Conservation (phyloP, 1,139 yeast species). For the Hanseniaspora sp. region DNA sequence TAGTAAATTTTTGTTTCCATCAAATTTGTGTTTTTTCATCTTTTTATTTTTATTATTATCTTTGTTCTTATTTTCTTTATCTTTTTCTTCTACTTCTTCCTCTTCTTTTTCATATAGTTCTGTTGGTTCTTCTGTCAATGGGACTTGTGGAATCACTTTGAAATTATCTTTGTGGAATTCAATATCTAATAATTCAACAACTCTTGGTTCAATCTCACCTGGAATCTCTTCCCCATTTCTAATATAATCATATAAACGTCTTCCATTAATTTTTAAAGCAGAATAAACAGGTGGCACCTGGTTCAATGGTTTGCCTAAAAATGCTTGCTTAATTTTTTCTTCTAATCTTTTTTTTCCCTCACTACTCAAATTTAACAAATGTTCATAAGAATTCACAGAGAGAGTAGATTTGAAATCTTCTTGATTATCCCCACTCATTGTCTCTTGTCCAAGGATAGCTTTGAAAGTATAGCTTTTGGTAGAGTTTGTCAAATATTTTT, state of each 20-base stretch:
- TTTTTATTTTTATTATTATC: not conserved
- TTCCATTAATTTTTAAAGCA: conserved; percentile 89
- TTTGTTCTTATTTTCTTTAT: not conserved
- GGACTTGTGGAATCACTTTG: conserved; percentile 11
- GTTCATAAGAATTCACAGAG: conserved; percentile 45
- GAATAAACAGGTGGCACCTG: conserved; percentile 96
- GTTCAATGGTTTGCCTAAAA: conserved; percentile 55
- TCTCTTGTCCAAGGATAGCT: conserved; percentile 78
- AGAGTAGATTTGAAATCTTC: conserved; percentile 62
- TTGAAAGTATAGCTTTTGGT: conserved; percentile 70
- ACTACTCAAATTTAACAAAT: conserved; percentile 35
- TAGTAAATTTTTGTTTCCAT: not conserved
- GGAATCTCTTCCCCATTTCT: conserved; percentile 82
- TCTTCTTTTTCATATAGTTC: conserved; percentile 51
- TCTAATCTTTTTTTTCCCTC: conserved; percentile 19
- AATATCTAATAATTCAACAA: conserved; percentile 50
- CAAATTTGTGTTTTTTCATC: not conserved
- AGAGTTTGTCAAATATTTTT: conserved; percentile 58
- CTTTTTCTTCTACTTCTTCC: conserved; percentile 34
- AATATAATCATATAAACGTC: conserved; percentile 88
- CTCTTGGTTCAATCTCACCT: conserved; percentile 56
- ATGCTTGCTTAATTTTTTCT: conserved; percentile 46
- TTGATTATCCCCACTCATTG: conserved; percentile 77
- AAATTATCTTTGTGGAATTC: conserved; percentile 34
- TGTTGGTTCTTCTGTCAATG: conserved; percentile 42